Base-by-base conservation (phyloP, 192 early-diverging fungal species). In the Backusella liffmaniae region DNA sequence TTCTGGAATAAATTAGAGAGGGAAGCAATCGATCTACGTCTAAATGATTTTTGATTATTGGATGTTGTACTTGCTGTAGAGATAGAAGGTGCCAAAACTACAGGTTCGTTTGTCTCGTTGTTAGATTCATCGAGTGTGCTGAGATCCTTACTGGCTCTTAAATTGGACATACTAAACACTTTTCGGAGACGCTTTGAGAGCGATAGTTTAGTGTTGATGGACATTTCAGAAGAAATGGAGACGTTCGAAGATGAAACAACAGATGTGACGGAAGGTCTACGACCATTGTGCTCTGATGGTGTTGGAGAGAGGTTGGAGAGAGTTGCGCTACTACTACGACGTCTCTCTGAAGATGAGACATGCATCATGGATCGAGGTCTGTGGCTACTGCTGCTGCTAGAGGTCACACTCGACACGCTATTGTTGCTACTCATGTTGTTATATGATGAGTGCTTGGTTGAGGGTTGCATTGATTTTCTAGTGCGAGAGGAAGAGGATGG, bases 111-210 rank as follows among this genome's bases (percentile, higher is more conserved):
- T 13, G 73, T 59, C 5, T 66, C 18, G 10, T 23, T 26, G 16
- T 7, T 46, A 7, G 70, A 70, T 21, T 72, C 56, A n/a, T 53
- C 9, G 6, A 41, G 36, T 8, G 53, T n/a, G 30, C 26, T 35
- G 5, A 41, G 41, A 16, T 18, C 13, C 46, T 76, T 71, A 5
- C 32, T 65, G 71, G 37, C 15, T 41, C 36, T 39, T 59, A 76
- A 35, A 34, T 72, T 79, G 66, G 69, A 41, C 74, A 82, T 76
- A 66, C 81, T 82, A 39, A 82, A 82, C 2, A 82, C 81, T 3
- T 71, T 53, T 15, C 77, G 73, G 4, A 82, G 62, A 8, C 81
- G 74, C 49, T 79, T 78, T 41, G 73, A 72, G 5, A 82, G 39
- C 0, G 81, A 78, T 56, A 72, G 23, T 66, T 82, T 82, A 29